Evolutionary conservation across 2,329 filamentous ascomycete genomes (phyloP).

Genomic region (Aurifilum marmelostoma): DNA sequence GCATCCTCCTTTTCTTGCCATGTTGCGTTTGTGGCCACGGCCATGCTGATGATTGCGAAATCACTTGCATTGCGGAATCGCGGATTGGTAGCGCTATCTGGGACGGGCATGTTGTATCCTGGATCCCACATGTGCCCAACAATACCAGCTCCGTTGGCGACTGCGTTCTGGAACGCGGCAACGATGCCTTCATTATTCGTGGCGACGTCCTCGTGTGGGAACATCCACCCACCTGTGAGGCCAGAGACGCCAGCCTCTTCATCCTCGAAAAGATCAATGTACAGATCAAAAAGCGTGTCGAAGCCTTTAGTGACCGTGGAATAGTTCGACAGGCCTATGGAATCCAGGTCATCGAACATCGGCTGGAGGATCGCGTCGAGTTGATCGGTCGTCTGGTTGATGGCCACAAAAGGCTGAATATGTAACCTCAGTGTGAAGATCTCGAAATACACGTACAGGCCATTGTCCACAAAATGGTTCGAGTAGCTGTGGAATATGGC

Average conservation of each 20-base stretch:
- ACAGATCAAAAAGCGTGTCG: constrained; percentile 42
- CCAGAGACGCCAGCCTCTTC: constrained; percentile 40
- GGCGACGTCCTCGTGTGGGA: constrained; percentile 42
- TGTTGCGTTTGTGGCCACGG: constrained; percentile 42
- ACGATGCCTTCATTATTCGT: constrained; percentile 42
- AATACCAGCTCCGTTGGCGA: constrained; percentile 35
- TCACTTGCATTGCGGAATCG: constrained; percentile 41
- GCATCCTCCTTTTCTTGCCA: constrained; percentile 47
- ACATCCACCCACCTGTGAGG: constrained; percentile 44
- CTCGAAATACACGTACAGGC: not conserved
- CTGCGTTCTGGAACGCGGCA: constrained; percentile 37
- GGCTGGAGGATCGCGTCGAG: not conserved
- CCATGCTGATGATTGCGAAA: constrained; percentile 41
- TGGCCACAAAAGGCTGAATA: not conserved
- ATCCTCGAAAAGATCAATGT: constrained; percentile 43
- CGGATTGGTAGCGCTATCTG: constrained; percentile 46
- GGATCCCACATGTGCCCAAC: constrained; percentile 45
- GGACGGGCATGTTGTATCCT: constrained; percentile 40
- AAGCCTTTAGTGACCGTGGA: constrained; percentile 37
- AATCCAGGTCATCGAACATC: not conserved
- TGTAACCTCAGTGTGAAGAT: not conserved
- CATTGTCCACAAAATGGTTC: constrained; percentile 3
- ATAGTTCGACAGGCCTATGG: constrained; percentile 28
- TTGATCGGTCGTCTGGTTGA: not conserved
- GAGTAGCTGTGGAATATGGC: not conserved